Evolutionary conservation across 2,329 filamentous ascomycete species (phyloP).

Genomic region (Fusarium palustre): DNA sequence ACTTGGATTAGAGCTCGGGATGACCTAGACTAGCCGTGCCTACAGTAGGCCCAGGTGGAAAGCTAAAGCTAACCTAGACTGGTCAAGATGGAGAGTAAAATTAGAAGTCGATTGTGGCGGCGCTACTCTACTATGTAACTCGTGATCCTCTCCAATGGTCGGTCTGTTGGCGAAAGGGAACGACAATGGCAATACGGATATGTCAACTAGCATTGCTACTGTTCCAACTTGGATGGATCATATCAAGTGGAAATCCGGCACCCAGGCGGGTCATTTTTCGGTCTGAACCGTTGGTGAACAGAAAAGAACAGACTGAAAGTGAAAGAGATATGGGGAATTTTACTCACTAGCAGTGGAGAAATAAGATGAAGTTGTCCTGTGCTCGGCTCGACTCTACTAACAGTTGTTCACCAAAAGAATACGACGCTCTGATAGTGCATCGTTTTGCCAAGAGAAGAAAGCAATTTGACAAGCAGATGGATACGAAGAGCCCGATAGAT

Average conservation of each 20-base stretch:
- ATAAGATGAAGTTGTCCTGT: background rate
- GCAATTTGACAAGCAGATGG: constrained; percentile 14
- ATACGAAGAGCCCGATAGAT: constrained; percentile 19
- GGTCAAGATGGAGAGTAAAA: constrained; percentile 36
- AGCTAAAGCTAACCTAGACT: constrained; percentile 20
- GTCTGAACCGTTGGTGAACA: background rate
- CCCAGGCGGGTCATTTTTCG: constrained; percentile 18
- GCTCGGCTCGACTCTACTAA: background rate
- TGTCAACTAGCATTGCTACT: background rate
- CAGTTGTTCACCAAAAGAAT: background rate
- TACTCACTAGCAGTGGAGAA: background rate
- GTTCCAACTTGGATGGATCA: constrained; percentile 2
- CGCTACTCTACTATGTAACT: constrained; percentile 8
- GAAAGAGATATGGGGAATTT: background rate
- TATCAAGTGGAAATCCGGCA: constrained; percentile 16
- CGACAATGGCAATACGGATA: background rate
- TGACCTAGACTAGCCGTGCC: background rate
- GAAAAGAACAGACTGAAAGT: background rate
- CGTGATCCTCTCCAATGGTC: constrained; percentile 24
- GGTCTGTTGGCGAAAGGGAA: background rate
- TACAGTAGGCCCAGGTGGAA: background rate
- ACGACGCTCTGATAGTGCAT: constrained; percentile 9
- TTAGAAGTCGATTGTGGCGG: constrained; percentile 31
- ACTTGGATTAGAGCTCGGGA: background rate
- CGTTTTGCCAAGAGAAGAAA: constrained; percentile 14